Base-by-base conservation (phyloP, 2,329 filamentous ascomycete genomes). In the Fusarium nanum region DNA sequence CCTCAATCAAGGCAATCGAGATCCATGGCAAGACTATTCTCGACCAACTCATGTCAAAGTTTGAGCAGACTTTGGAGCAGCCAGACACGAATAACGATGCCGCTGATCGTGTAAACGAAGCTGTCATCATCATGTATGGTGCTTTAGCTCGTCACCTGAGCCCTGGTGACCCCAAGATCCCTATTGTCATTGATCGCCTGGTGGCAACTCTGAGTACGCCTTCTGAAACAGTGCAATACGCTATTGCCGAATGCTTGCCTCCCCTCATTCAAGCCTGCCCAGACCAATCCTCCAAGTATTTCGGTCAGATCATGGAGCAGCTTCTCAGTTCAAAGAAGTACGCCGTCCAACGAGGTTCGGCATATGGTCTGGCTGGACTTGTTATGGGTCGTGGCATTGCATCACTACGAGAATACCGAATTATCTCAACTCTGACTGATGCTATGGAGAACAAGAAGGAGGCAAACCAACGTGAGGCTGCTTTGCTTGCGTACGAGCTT, bases 401-500 rank as follows among this genome's bases (percentile, higher is more conserved):
- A 20, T 88, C 93, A 6, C 83, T 99, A 42, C 89, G 92, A 67
- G 94, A 98, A 73, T 94, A 92, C 79, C 91, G 94, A 30, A 92
- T 99, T 67, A 88, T 98, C 83, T 89, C 92, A 32, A 91, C 90
- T 6, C 87, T 99, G 46, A 92, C 89, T 73, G 89, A 89, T 28
- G 94, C 93, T 7, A 87, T 91, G n/a, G 97, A 98, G 75, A 97
- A 98, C 81, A 98, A 97, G 81, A 98, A 97, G 78, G 95, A 97
- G 67, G 82, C 90, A 9, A 92, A 95, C 76, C 92, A 97, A 77
- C 88, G 97, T 56, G 94, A 98, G 81, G 94, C 94, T 34, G 92
- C 93, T 12, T 88, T 97, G 72, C 84, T 99, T 58, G 94, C 93
- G 1, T 98, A 96, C 77, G 97, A 99, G 80, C 87, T 99, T 5